phyloP scores from a whole-genome alignment of 1,139 yeast species.

The Ogataea hybrid region DNA sequence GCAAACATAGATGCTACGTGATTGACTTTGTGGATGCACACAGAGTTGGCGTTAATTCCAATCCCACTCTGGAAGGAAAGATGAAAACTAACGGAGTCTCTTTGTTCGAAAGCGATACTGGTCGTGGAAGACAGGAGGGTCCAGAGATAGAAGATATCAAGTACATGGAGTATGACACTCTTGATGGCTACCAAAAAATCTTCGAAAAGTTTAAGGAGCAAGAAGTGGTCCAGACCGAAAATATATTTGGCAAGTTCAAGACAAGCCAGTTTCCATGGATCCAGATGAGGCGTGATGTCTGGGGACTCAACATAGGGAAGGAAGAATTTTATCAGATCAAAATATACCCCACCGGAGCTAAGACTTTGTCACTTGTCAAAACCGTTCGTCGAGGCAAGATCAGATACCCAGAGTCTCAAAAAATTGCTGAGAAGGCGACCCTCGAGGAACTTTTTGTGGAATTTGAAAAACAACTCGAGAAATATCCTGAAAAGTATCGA shows the following conservation, averaged over 20 bases:
- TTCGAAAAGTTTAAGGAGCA: constrained; percentile 24
- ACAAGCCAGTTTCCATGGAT: constrained; percentile 21
- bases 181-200: constrained; percentile 28
- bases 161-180: constrained; percentile 27
- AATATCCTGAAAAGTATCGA: too few relatives aligned
- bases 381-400: constrained; percentile 12
- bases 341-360: constrained; percentile 9
- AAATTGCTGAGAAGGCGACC: constrained; percentile 21
- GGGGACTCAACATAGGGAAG: constrained; percentile 22
- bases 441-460: constrained; percentile 23
- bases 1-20: constrained; percentile 67
- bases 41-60: constrained; percentile 55
- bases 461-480: constrained; percentile 17
- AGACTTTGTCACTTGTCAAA: constrained; percentile 14
- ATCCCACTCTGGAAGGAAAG: constrained; percentile 59
- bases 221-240: constrained; percentile 13
- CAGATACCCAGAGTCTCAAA: constrained; percentile 17
- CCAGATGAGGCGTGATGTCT: constrained; percentile 19
- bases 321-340: constrained; percentile 20
- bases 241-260: constrained; percentile 12
- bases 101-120: constrained; percentile 9
- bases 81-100: constrained; percentile 14
- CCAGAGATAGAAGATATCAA: constrained; percentile 21
- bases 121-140: neutral
- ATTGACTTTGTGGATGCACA: constrained; percentile 73